Conservation (phyloP, 176 grass and related monocot species). For the Canna indica region DNA sequence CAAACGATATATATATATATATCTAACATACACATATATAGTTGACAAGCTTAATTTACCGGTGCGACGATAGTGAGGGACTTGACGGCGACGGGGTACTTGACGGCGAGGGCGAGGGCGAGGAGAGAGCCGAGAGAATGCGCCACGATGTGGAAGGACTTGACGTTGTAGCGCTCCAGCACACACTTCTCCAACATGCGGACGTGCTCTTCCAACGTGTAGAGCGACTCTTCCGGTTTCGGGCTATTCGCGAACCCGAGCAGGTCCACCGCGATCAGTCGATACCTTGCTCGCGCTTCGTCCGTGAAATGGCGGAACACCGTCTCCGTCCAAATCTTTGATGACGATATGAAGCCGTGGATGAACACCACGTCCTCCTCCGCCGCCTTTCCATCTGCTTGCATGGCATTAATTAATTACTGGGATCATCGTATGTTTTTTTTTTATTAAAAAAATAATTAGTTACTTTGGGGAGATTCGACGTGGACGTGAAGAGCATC, state of each 20-base stretch:
- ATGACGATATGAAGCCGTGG: constrained; percentile 95
- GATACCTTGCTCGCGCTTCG: constrained; percentile 25
- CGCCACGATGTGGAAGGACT: constrained; percentile 66
- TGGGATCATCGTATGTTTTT: neutral
- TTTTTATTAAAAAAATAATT: neutral
- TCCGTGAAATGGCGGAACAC: constrained; percentile 66
- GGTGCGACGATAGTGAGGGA: constrained; percentile 79
- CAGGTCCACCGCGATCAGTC: constrained; percentile 82
- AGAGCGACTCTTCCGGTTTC: constrained; percentile 82
- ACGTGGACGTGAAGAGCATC: constrained; percentile 57
- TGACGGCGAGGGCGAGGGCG: constrained; percentile 74
- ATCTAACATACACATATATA: too few species aligned
- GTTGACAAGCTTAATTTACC: too few species aligned
- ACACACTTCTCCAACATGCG: constrained; percentile 92
- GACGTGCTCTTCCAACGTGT: constrained; percentile 83
- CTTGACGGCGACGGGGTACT: constrained; percentile 53
- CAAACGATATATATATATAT: too few species aligned
- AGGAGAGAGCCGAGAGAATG: constrained; percentile 83
- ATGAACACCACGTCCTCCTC: constrained; percentile 75
- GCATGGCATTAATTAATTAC: neutral
- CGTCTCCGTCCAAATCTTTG: constrained; percentile 91
- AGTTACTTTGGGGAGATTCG: constrained; percentile 34
- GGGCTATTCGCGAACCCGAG: constrained; percentile 88
- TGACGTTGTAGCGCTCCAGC: constrained; percentile 41
- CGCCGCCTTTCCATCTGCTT: neutral